Base-by-base conservation (phyloP, 305 asterid species). In the Galium porrigens region DNA sequence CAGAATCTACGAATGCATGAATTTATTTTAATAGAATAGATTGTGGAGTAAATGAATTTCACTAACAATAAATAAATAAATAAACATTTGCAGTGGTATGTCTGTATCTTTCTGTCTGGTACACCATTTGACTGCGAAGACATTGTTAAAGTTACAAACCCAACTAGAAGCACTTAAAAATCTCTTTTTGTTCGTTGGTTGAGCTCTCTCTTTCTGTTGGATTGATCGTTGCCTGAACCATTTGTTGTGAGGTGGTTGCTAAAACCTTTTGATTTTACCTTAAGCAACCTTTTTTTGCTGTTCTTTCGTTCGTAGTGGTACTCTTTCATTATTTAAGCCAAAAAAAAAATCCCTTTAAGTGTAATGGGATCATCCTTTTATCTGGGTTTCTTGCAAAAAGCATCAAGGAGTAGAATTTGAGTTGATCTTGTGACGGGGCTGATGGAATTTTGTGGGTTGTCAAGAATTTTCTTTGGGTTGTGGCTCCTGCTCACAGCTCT, bases 51-150 rank as follows among this genome's bases (percentile, higher is more conserved):
- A 42, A 42, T 42, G 49, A 42, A 42, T 10, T 39, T 39, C 44
- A 39, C 10, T 6, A 10, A 1, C 11, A 39, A 39, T 39, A 42
- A 39, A 42, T 10, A 42, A 42, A 10, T 42, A 10, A 12, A 11
- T 42, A 42, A 42, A 42, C n/a, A 42, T 2, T 42, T 1, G 49
- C 51, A 44, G 18, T 44, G 5, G 52, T n/a, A 46, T 46, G 22
- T 15, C 53, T 46, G 53, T 46, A n/a, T 46, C 53, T 46, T 46
- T 46, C 53, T 46, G 20, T n/a, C 53, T 46, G 53, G 53, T 46
- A 46, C 53, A 46, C 53, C 53, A 46, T 46, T 46, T 46, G 53
- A 46, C 53, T 12, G 53, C 20, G 53, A 15, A 46, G 53, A 46
- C 53, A n/a, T 46, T 46, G 53, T 46, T 46, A n/a, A 46, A 46